Percentiles rank a stretch among this genome's conserved stretches.
phyloP scores from a whole-genome alignment of 176 grass and related monocot species.

The Canna indica region DNA sequence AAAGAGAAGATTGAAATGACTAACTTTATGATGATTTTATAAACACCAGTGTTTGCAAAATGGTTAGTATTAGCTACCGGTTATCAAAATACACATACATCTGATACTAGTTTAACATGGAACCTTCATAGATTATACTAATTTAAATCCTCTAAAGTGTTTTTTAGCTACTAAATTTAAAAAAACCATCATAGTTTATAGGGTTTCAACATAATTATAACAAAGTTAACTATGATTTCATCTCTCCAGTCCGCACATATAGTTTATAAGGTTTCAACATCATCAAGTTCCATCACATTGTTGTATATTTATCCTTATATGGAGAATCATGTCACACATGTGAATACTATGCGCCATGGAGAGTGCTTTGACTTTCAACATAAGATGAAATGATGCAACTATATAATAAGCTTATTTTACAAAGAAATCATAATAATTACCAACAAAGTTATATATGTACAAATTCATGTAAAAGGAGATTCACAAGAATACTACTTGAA shows the following conservation, averaged over 20 bases:
- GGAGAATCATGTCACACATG: neutral
- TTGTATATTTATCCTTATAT: neutral
- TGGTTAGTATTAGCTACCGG: neutral
- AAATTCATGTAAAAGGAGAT: neutral
- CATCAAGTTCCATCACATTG: neutral
- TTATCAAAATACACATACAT: neutral
- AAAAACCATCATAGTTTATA: neutral
- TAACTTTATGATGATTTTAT: neutral
- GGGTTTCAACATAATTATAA: too few relatives aligned
- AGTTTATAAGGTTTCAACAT: too few relatives aligned
- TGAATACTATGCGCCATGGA: neutral
- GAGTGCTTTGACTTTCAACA: neutral
- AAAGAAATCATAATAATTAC: neutral
- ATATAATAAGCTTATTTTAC: neutral
- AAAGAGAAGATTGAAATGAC: slow-evolving; percentile 1
- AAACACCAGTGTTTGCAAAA: neutral
- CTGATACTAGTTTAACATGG: neutral
- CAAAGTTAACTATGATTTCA: neutral
- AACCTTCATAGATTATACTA: neutral
- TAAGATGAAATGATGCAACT: neutral
- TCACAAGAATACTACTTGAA: neutral
- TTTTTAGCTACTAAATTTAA: neutral
- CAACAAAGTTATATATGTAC: neutral
- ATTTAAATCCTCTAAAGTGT: neutral
- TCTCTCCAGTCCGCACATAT: neutral